Evolutionary conservation across 495 filamentous ascomycete genomes (phyloP).

Genomic region (Lichenothelia convexa): DNA sequence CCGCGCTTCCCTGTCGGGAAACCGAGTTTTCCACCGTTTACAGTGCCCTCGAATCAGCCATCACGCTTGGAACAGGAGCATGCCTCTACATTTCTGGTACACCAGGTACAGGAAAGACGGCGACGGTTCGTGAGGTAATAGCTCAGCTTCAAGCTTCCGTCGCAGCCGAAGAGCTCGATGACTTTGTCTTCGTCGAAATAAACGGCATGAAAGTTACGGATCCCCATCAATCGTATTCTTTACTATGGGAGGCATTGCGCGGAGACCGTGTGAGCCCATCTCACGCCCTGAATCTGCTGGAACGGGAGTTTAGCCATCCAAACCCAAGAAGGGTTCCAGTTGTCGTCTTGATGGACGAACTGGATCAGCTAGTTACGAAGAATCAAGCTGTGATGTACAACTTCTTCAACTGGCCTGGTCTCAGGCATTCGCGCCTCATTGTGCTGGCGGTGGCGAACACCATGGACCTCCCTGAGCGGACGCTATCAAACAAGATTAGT

Average conservation of each 20-base stretch:
- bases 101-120: conserved; percentile 96
- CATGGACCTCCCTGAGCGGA: conserved; percentile 96
- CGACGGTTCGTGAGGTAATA: conserved; percentile 90
- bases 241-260: conserved; percentile 91
- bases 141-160: conserved; percentile 74
- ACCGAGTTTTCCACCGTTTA: conserved; percentile 84
- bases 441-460: conserved; percentile 97
- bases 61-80: conserved; percentile 76
- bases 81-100: conserved; percentile 99
- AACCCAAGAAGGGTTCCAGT: conserved; percentile 82
- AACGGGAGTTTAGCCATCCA: conserved; percentile 79
- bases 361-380: conserved; percentile 93
- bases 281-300: conserved; percentile 78
- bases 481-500: conserved; percentile 93
- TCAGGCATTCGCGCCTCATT: conserved; percentile 78
- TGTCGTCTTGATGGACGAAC: conserved; percentile 96
- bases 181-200: conserved; percentile 98
- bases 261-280: conserved; percentile 82
- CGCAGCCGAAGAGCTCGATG: conserved; percentile 77
- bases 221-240: conserved; percentile 85
- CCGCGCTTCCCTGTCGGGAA: conserved; percentile 78
- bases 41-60: conserved; percentile 81
- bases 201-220: conserved; percentile 99
- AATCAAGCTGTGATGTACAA: conserved; percentile 99
- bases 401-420: conserved; percentile 99